These are phyloP conservation scores for Panicum miliaceum DNA, from an alignment of 176 grass and related monocot species.

Conservation along the genomic window DNA sequence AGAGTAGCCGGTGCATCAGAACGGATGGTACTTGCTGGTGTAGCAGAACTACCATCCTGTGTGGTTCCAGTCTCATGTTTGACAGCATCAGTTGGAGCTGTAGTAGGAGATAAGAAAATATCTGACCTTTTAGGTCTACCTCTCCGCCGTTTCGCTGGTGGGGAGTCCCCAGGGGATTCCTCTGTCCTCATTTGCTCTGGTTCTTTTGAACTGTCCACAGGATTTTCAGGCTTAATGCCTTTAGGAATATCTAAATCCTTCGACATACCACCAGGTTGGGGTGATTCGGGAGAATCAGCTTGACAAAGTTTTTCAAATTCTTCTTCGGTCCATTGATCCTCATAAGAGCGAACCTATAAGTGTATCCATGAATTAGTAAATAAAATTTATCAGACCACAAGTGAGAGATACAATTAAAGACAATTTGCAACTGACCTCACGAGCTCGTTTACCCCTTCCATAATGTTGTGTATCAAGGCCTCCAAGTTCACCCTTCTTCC, in stretches of 20 bases:
- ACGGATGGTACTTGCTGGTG: constrained; percentile 34
- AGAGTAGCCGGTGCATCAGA: constrained; percentile 43
- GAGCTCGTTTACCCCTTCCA: constrained; percentile 97
- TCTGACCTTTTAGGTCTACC: constrained; percentile 84
- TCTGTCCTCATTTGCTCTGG: constrained; percentile 42
- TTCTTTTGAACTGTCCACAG: constrained; percentile 54
- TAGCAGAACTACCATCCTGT: constrained; percentile 25
- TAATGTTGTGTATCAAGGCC: constrained; percentile 87
- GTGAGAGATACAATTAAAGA: neutral
- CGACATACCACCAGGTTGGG: constrained; percentile 45
- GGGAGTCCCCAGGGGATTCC: constrained; percentile 51
- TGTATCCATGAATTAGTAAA: constrained; percentile 40
- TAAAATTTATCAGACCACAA: constrained; percentile 10
- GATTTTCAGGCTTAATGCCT: constrained; percentile 52
- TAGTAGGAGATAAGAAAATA: constrained; percentile 43
- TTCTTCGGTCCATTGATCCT: constrained; percentile 99
- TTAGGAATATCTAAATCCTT: constrained; percentile 63
- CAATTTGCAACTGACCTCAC: constrained; percentile 69
- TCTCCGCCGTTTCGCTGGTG: constrained; percentile 82
- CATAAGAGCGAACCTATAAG: constrained; percentile 91
- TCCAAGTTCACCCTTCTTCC: constrained; percentile 74
- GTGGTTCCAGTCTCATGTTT: constrained; percentile 52
- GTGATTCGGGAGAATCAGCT: constrained; percentile 70
- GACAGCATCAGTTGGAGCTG: constrained; percentile 33
- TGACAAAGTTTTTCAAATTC: constrained; percentile 99